Evolutionary conservation across 2,329 filamentous ascomycete genomes (phyloP).

Genomic region (Pezicula radicicola): DNA sequence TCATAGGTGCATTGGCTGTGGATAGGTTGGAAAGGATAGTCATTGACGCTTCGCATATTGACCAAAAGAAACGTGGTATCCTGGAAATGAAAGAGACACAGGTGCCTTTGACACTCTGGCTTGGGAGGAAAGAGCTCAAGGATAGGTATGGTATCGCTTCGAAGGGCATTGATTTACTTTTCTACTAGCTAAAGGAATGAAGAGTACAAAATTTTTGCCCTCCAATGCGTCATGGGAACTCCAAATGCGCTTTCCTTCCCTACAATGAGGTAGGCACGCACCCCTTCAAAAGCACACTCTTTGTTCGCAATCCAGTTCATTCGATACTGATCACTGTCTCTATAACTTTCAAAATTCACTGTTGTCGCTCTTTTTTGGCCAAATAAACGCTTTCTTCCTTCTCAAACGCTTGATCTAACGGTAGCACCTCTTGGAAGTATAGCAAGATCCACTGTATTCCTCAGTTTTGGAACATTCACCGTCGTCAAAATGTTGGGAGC

Average conservation of each 20-base stretch:
- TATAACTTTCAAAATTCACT: too few relatives aligned
- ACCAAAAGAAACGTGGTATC: constrained; percentile 90
- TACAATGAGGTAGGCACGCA: too few relatives aligned
- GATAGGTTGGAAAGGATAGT: constrained; percentile 74
- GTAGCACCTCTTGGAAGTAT: too few relatives aligned
- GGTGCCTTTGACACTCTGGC: constrained; percentile 72
- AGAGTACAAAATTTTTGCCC: not conserved
- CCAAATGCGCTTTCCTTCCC: too few relatives aligned
- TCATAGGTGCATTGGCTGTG: constrained; percentile 63
- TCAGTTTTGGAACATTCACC: too few relatives aligned
- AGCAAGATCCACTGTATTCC: too few relatives aligned
- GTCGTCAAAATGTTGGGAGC: not conserved
- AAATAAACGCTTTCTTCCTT: too few relatives aligned
- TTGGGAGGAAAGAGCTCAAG: constrained; percentile 69
- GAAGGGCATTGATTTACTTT: constrained; percentile 59
- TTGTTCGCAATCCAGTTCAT: too few relatives aligned
- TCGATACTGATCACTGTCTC: too few relatives aligned
- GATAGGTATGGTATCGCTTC: constrained; percentile 59
- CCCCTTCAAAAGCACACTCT: too few relatives aligned
- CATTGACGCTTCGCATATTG: constrained; percentile 88
- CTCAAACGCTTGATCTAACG: too few relatives aligned
- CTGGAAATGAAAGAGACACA: constrained; percentile 95
- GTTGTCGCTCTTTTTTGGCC: too few relatives aligned
- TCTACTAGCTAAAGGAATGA: constrained; percentile 46
- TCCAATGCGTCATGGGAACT: not conserved